Base-by-base conservation (phyloP, 2,329 filamentous ascomycete genomes). In the Talaromyces sp. region DNA sequence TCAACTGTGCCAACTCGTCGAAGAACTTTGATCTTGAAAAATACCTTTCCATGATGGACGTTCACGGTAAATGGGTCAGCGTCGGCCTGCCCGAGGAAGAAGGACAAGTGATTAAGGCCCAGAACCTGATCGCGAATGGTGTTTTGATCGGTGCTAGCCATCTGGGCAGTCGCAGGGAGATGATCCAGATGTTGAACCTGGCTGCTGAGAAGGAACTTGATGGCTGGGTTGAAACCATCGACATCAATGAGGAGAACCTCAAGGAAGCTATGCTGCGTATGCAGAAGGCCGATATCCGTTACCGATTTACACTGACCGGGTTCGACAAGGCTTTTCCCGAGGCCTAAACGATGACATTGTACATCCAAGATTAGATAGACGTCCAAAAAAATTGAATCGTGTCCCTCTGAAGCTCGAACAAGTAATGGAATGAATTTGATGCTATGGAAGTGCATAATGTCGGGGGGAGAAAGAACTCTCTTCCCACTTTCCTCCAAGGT, bases 1-100 rank as follows among this genome's bases (percentile, higher is more conserved):
- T 90, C 72, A 89, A 89, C 77, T 87, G 85, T 56, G 89, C 89
- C 60, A 87, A 83, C 72, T 86, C 89, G 76, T 94, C 94, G 61
- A 88, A 84, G 68, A 74, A 77, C 52, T 84, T 87, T 64, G 77
- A 85, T 64, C 68, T 87, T 35, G 62, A 71, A 35, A 68, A 86
- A 63, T 95, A 94, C 77, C 83, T 95, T 67, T 84, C 82, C 61
- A 82, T 91, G 66, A 82, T 95, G 70, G 91, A 93, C 74, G 86
- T 93, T 58, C 89, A 91, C 76, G 89, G 88, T 59, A 83, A 81
- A 69, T 94, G 89, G 84, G 84, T 93, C 71, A 89, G 83, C 67
- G 88, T 93, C 56, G 89, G 89, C 41, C 80, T 94, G 68, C 89
- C 89, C 2, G 89, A 91, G 70, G 87, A 89, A 61, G 84, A 87